A percentile compares a stretch with the other conserved stretches of the same genome.
phyloP scores from a whole-genome alignment of 2,329 filamentous ascomycete species.

The Ophiosphaerella herpotricha region DNA sequence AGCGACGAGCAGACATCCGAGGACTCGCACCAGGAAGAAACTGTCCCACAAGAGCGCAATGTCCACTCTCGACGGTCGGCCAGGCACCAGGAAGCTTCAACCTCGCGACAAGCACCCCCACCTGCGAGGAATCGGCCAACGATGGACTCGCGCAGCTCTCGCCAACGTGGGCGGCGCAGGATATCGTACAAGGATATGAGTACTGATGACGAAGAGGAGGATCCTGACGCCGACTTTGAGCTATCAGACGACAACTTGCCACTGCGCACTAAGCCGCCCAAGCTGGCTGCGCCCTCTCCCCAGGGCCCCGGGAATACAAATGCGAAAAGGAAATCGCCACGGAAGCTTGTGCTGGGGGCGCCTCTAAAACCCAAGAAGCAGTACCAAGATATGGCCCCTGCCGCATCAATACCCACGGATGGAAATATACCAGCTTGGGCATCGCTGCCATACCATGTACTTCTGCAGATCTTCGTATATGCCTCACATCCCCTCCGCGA shows the following conservation, averaged over 20 bases:
- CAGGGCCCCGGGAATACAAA: conserved; percentile 13
- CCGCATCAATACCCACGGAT: conserved; percentile 29
- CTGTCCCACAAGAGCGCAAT: conserved; percentile 16
- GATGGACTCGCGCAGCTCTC: conserved; percentile 5
- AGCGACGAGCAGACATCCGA: conserved; percentile 37
- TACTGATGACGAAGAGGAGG: conserved; percentile 36
- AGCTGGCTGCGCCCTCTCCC: conserved; percentile 9
- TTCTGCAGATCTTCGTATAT: conserved; percentile 71
- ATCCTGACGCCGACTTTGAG: conserved; percentile 35
- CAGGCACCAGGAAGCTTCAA: conserved; percentile 24
- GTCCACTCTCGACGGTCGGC: conserved; percentile 30
- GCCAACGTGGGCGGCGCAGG: conserved; percentile 18
- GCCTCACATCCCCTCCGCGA: conserved; percentile 64
- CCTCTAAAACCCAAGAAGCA: conserved; percentile 30
- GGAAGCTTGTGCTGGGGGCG: conserved; percentile 27
- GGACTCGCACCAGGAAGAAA: conserved; percentile 18
- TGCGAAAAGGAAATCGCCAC: conserved; percentile 11
- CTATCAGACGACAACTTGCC: conserved; percentile 17
- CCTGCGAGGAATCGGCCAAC: conserved; percentile 1
- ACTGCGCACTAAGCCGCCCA: conserved; percentile 12
- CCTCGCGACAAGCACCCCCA: conserved; percentile 8
- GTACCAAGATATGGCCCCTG: conserved; percentile 3
- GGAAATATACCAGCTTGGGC: conserved; percentile 32
- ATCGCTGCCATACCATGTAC: conserved; percentile 68
- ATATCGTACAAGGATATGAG: conserved; percentile 42